Base-by-base conservation (phyloP, 495 filamentous ascomycete genomes). In the Clavariopsis aquatica region DNA sequence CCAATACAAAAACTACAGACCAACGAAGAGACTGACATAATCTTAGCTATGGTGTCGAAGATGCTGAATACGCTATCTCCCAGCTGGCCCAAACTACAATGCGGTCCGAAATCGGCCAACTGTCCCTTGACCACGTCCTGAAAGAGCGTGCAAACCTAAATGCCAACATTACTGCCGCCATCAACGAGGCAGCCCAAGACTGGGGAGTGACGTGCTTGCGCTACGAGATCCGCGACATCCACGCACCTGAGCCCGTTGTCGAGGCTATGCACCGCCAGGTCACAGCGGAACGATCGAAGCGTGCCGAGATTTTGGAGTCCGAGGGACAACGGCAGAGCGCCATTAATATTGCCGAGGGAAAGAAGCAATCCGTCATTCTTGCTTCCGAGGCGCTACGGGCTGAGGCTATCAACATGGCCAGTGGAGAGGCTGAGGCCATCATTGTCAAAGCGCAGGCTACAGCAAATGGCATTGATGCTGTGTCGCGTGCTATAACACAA, bases 41-140 rank as follows among this genome's bases (percentile, higher is more conserved):
- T 58, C 27, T 19, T 53, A 96, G 92, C 78, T 98, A 98, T 74
- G 94, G 94, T 43, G 94, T 98, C 43, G 94, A 98, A 78, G 94
- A 98, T 73, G 94, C 94, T 62, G 95, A 98, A 74, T 98, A 98
- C 77, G 94, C 94, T 73, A 98, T 98, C 79, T 92, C 90, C 20
- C 94, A 98, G 71, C 88, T 98, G 19, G 94, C 94, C 2, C 94
- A 98, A 77, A 98, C 94, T 1, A 98, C 94, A 0, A 98, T 98
- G 94, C 92, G 94, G 63, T 92, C 88, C 59, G 94, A 98, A 75
- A 98, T 98, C 73, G 94, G 94, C 64, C 92, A 96, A 71, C 83
- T 98, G 19, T 90, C 93, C 0, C 88, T 98, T 69, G 94, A 98
- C 77, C 93, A 98, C 78, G 94, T 98, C 41, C 83, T 98, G 23